These are phyloP conservation scores for Apiospora saccharicola DNA, from an alignment of 2,329 filamentous ascomycete species.

Conservation along the genomic window DNA sequence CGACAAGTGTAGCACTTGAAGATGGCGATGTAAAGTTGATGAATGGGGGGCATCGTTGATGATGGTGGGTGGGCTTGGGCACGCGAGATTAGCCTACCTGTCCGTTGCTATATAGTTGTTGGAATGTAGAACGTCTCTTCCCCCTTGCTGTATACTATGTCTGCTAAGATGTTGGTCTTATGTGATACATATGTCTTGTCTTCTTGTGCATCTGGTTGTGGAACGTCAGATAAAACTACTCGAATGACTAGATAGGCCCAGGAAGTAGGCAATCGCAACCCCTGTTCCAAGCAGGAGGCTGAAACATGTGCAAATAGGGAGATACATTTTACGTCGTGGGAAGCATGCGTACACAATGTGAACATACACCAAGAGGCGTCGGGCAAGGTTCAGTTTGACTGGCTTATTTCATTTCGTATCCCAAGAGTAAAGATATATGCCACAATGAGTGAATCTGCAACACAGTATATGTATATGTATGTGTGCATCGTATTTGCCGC, in stretches of 20 bases:
- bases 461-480: neutral
- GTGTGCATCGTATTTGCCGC: neutral
- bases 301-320: too few species aligned
- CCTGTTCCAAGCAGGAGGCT: too few species aligned
- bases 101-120: constrained; percentile 12
- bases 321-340: too few species aligned
- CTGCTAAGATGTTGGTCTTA: too few species aligned
- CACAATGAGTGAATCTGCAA: constrained; percentile 8
- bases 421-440: neutral
- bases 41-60: neutral
- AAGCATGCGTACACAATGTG: neutral
- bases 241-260: too few species aligned
- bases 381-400: neutral
- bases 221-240: neutral
- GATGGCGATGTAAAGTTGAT: neutral
- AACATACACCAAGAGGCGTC: neutral
- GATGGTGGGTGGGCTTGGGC: neutral
- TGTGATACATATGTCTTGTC: neutral
- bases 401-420: neutral
- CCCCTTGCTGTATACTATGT: neutral
- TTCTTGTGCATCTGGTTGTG: neutral
- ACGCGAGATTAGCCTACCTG: neutral
- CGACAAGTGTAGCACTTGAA: neutral
- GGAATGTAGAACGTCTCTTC: constrained; percentile 19
- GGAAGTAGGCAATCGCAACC: too few species aligned